Base-by-base conservation (phyloP, 305 asterid species). In the Fraxinus dipetala region DNA sequence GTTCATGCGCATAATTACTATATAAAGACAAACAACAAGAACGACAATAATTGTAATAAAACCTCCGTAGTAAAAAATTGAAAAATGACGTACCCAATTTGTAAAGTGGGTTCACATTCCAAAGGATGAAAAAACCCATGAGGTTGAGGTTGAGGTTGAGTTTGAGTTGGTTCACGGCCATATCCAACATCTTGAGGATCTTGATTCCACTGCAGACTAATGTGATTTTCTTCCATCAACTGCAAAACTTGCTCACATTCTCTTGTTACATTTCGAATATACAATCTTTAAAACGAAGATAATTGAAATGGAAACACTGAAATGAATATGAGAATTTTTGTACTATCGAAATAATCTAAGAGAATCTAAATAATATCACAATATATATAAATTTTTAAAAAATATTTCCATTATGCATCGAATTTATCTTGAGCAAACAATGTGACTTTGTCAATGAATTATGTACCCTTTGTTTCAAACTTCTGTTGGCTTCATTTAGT, bases 81-180 rank as follows among this genome's bases (percentile, higher is more conserved):
- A 28, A 26, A 28, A 20, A 67, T 1, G 9, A 67, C 36, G 6
- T 91, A 93, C 96, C 99, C 97, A 56, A 96, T 96, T 83, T 96
- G 99, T 77, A 96, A 91, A 81, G 98, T 95, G 77, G 98, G 98
- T 88, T 94, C 97, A 86, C 95, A 90, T 2, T 95, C 97, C 76
- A 96, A 89, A 18, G 90, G 98, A 84, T 96, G 98, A 86, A 85
- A 94, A 79, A 94, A 94, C 32, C 86, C 94, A 81, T 93, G 92
- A 10, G 88, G 86, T 59, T 73, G 72, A 63, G 72, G 84, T 11
- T 93, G 92, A 9, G 88, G 86, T 59, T 93, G 92, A 10, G 88
- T 86, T 59, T 74, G 75, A 69, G 75, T 14, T 28, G 75, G 81
- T 80, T 90, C 95, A 75, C 92, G 83, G 45, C 97, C 96, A 81